Evolutionary conservation across 139 green algal species (phyloP).

Genomic region (Closterium sp.): DNA sequence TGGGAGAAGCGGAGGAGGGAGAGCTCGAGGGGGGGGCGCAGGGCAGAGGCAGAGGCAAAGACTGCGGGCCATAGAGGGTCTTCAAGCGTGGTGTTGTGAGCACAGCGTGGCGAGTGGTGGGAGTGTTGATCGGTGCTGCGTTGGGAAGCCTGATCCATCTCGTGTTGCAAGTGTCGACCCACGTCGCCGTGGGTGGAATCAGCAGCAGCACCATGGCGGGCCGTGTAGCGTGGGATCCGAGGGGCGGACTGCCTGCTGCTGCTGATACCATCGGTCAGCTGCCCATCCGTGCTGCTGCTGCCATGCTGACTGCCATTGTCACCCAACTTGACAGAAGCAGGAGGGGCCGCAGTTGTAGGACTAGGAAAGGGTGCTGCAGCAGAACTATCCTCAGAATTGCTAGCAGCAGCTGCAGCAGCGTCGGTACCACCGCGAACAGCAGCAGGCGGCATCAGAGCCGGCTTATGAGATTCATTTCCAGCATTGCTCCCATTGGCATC

Average conservation of each 20-base stretch:
- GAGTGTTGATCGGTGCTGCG: neutral
- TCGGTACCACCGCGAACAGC: neutral
- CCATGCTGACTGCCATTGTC: neutral
- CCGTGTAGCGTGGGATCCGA: neutral
- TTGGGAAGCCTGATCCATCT: neutral
- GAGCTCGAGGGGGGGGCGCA: neutral
- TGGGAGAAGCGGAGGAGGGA: neutral
- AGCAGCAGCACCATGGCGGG: neutral
- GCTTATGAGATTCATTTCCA: no score
- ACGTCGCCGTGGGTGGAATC: neutral
- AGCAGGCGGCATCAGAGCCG: no score
- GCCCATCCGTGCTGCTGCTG: neutral
- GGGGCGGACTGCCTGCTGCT: neutral
- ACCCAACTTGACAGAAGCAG: neutral
- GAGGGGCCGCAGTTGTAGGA: neutral
- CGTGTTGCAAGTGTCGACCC: neutral
- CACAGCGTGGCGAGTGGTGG: neutral
- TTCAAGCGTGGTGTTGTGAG: neutral
- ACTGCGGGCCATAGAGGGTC: neutral
- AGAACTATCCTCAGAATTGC: neutral
- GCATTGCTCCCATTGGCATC: no score
- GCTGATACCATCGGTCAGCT: neutral
- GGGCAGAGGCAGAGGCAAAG: neutral
- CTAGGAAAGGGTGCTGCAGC: neutral
- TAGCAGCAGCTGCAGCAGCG: neutral